A percentile compares a stretch with the other conserved stretches of the same genome.
Evolutionary conservation across 2,329 filamentous ascomycete genomes (phyloP).

Genomic region (Macroventuria anomochaeta): DNA sequence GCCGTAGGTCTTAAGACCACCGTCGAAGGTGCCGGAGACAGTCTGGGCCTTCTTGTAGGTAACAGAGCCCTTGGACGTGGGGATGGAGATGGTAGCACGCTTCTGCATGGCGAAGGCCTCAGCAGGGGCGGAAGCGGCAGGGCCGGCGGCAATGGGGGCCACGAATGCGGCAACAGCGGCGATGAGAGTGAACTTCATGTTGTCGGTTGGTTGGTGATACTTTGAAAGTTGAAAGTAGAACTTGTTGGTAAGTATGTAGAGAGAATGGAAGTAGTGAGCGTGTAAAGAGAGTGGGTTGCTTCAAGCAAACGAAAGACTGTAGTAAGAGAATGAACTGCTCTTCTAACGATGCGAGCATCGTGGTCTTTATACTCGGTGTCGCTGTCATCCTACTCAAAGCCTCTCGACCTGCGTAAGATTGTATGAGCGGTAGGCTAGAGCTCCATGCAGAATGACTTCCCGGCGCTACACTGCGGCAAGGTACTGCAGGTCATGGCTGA

Average conservation of each 20-base stretch:
- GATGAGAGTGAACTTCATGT: conserved; percentile 43
- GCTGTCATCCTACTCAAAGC: background rate
- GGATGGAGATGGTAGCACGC: conserved; percentile 41
- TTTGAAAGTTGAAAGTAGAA: conserved; percentile 20
- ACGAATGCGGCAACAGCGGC: conserved; percentile 38
- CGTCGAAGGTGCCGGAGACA: conserved; percentile 40
- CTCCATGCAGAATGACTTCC: conserved; percentile 13
- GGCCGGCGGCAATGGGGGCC: conserved; percentile 38
- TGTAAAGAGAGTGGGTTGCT: conserved; percentile 29
- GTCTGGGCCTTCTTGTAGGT: conserved; percentile 33
- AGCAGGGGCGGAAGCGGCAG: conserved; percentile 30
- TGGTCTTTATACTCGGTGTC: conserved; percentile 9
- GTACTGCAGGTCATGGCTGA: conserved; percentile 12
- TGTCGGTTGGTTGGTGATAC: conserved; percentile 28
- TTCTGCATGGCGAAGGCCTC: conserved; percentile 38
- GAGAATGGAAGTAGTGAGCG: conserved; percentile 27
- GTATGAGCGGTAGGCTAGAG: conserved; percentile 7
- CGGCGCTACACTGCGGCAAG: conserved; percentile 15
- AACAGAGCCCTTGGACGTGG: conserved; percentile 42
- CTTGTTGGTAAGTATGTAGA: conserved; percentile 28
- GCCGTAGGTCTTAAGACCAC: conserved; percentile 45
- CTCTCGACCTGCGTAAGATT: conserved; percentile 1
- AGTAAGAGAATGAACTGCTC: conserved; percentile 19
- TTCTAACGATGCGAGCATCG: conserved; percentile 1
- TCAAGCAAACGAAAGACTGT: conserved; percentile 34